phyloP scores from a whole-genome alignment of 768 basidiomycete genomes.

The Cystofilobasidium macerans region DNA sequence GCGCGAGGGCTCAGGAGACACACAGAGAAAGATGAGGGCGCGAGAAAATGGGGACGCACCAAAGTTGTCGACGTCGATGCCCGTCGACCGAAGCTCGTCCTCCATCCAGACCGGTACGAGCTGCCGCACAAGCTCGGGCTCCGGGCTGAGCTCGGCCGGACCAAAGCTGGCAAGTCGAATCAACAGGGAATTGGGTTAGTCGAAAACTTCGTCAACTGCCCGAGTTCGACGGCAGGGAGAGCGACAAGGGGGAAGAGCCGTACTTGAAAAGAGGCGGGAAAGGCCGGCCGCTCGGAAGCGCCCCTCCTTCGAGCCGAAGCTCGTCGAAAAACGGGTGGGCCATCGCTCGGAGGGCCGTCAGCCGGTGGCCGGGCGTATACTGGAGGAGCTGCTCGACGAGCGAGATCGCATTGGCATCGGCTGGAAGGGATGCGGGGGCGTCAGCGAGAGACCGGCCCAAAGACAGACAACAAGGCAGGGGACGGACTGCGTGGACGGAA shows the following conservation, averaged over 20 bases:
- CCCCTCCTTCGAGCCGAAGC: conserved; percentile 72
- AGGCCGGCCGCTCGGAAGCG: conserved; percentile 94
- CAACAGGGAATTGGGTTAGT: no score
- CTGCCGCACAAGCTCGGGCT: conserved; percentile 83
- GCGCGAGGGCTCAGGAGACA: conserved; percentile 24
- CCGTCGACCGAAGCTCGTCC: conserved; percentile 52
- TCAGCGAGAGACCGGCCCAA: background rate
- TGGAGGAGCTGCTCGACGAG: conserved; percentile 88
- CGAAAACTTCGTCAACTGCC: no score
- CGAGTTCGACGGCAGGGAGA: no score
- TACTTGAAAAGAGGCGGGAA: conserved; percentile 90
- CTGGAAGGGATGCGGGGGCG: no score
- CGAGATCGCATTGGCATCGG: conserved; percentile 89
- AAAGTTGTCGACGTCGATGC: conserved; percentile 1
- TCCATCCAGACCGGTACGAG: conserved; percentile 86
- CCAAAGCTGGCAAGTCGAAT: no score
- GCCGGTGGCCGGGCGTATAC: conserved; percentile 88
- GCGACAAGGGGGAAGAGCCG: no score
- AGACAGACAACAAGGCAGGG: background rate
- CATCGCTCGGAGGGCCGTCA: conserved; percentile 85
- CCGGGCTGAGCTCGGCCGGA: conserved; percentile 75
- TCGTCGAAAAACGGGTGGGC: conserved; percentile 91
- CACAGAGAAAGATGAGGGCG: background rate
- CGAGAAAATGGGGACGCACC: no score
- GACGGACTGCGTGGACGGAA: conserved; percentile 73